phyloP scores from a whole-genome alignment of 2,329 filamentous ascomycete genomes.

The Xylogone sp. region DNA sequence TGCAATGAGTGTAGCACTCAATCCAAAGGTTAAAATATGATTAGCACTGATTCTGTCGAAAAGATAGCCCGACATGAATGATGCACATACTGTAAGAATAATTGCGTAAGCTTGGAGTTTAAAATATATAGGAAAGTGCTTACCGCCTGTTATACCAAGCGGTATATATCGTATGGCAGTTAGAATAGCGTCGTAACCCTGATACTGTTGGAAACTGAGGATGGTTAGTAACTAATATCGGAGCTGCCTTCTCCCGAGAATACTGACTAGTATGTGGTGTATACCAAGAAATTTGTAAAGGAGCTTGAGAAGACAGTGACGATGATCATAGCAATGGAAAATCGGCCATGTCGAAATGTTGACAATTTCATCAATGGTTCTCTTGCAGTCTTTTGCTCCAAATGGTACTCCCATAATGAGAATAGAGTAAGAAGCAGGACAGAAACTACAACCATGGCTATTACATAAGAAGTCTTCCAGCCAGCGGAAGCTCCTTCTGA shows the following conservation, averaged over 20 bases:
- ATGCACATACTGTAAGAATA: slow-evolving; percentile 11
- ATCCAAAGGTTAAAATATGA: slow-evolving; percentile 48
- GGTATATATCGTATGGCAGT: slow-evolving; percentile 68
- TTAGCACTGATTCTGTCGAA: slow-evolving; percentile 40
- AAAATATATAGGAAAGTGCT: background rate
- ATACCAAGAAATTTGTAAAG: slow-evolving; percentile 67
- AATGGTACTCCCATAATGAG: slow-evolving; percentile 42
- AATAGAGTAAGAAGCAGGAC: slow-evolving; percentile 44
- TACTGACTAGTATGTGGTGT: slow-evolving; percentile 55
- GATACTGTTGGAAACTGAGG: slow-evolving; percentile 59
- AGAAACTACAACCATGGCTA: slow-evolving; percentile 52
- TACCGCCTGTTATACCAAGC: slow-evolving; percentile 52
- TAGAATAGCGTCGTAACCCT: slow-evolving; percentile 56
- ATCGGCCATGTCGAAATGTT: slow-evolving; percentile 55
- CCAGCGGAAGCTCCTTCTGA: slow-evolving; percentile 68
- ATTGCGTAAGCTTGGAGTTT: background rate
- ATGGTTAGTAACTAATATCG: background rate
- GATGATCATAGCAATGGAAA: slow-evolving; percentile 60
- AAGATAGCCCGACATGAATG: slow-evolving; percentile 18
- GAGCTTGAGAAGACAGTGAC: slow-evolving; percentile 64
- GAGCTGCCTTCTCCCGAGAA: background rate
- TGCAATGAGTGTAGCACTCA: slow-evolving; percentile 34
- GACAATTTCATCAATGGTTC: slow-evolving; percentile 64
- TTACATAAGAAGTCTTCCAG: slow-evolving; percentile 60
- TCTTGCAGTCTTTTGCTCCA: slow-evolving; percentile 46